Base-by-base conservation (phyloP, 176 grass and related monocot species). In the Zea luxurians region DNA sequence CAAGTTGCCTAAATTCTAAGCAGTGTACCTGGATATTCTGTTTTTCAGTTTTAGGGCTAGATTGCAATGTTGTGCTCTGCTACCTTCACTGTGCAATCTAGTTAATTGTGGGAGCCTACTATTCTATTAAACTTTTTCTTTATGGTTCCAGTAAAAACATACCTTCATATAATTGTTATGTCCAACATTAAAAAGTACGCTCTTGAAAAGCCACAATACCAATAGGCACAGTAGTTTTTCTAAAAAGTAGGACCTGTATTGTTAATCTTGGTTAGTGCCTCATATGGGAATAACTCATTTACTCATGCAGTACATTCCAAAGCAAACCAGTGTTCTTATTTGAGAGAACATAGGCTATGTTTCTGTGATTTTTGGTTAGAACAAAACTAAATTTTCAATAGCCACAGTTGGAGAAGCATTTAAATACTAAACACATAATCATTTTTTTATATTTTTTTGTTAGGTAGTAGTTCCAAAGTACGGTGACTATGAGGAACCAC, bases 381-480 rank as follows among this genome's bases (percentile, higher is more conserved):
- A 35, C 76, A 18, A 36, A 55, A 78, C 49, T 27, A 78, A 82
- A 46, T 40, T 82, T 74, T 60, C 6, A 40, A 82, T 52, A 12
- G 1, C 44, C 34, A 86, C 43, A 38, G 40, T 48, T 79, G 17
- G 10, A 35, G 8, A 68, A 38, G 7, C 34, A 46, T 48, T 61
- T 50, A 34, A 49, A 60, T 70, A 68, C 43, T 70, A 71, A 75
- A 67, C 64, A 17, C 66, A 48, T 27, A 17, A 35, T 55, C 54
- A 16, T 9, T 42, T 64, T 64, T 17, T 81, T 77, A 66, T 80
- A 63, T 84, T 62, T 71, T 49, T 83, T 82, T 11, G 21, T 52
- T 74, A 98, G 96, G 86, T 87, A 21, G 83, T 98, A 75, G 87
- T 67, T 65, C 96, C 96, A 73, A 94, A 80, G 68, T 95, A 98